Evolutionary conservation across 1,139 yeast species (phyloP), one percentile per base, ranked within the genome.

Genomic region (Geotrichum histeridarum): DNA sequence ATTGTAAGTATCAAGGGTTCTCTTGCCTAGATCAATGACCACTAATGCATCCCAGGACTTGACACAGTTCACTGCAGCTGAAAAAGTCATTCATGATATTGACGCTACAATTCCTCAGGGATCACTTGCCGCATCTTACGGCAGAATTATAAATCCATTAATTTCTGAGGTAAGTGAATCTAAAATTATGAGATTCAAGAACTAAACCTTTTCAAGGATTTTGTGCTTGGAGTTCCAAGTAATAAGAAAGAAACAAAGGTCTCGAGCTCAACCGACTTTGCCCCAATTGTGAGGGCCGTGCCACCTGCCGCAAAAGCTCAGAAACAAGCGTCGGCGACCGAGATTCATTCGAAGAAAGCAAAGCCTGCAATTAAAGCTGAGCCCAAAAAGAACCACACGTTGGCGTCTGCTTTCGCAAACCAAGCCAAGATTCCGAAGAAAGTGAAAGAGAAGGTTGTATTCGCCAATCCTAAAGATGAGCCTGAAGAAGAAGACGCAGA

Each of bases 111-210:
- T 48, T 8, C 27, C 43, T 12, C 42, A 42, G 7, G 50, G 37
- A 2, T 49, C 49, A 1, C 33, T 51, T 8, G n/a, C 47, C 46
- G 22, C 42, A 7, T 38, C n/a, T 12, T 51, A 46, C 27, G 59
- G 58, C 8, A 46, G 46, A 32, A 39, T 56, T 12, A 41, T 32
- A n/a, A 54, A 54, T 45, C 51, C 55, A 14, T 35, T 52, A n/a
- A 36, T 55, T 14, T 33, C 53, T 7, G 53, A 54, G 44, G 57
- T 54, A 38, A 18, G 57, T 54, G 36, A 9, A 9, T 22, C 12
- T 27, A 42, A 33, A 32, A 42, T 7, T 42, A 7, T 8, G 35
- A 22, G 33, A 12, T 37, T 14, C 17, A 17, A n/a, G 39, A n/a
- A 8, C 36, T 30, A 27, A 7, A 14, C 7, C n/a, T 22, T 5